These are phyloP conservation scores for Achaetomium macrosporum DNA, from an alignment of 2,329 filamentous ascomycete genomes.

Conservation along the genomic window DNA sequence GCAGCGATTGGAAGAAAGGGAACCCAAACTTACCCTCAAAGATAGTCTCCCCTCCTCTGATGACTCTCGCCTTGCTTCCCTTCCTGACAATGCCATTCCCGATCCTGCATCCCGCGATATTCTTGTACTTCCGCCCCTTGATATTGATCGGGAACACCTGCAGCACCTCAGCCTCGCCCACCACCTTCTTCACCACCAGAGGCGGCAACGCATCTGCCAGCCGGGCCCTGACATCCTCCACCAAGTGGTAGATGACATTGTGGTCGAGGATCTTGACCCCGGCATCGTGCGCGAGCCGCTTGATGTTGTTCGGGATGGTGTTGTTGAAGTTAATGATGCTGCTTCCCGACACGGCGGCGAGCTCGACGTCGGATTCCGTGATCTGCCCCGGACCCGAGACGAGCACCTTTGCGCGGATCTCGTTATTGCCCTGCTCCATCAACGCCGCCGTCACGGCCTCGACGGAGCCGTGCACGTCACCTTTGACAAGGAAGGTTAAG, in stretches of 20 bases:
- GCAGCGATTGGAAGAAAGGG: conserved; percentile 3
- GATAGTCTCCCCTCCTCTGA: conserved; percentile 63
- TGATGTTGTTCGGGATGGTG: conserved; percentile 59
- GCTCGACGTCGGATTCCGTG: conserved; percentile 81
- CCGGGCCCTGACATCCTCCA: conserved; percentile 63
- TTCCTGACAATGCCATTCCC: conserved; percentile 69
- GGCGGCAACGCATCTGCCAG: conserved; percentile 66
- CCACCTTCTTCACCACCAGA: conserved; percentile 60
- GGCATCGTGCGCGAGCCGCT: conserved; percentile 60
- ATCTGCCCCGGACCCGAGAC: conserved; percentile 72
- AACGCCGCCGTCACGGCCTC: conserved; percentile 82
- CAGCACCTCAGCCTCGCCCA: conserved; percentile 81
- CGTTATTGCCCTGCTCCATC: conserved; percentile 72
- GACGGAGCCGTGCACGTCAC: conserved; percentile 87
- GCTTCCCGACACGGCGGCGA: conserved; percentile 70
- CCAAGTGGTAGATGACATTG: conserved; percentile 77
- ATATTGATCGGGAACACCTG: conserved; percentile 80
- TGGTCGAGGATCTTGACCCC: conserved; percentile 77
- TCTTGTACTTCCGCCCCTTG: conserved; percentile 62
- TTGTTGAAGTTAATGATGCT: conserved; percentile 85
- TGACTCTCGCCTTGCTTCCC: conserved; percentile 61
- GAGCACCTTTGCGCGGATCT: conserved; percentile 72
- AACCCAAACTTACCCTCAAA: conserved; percentile 65
- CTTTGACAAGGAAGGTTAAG: conserved; percentile 83
- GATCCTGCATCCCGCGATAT: conserved; percentile 83